phyloP scores from a whole-genome alignment of 2,329 filamentous ascomycete species.

The Apiospora arundinis region DNA sequence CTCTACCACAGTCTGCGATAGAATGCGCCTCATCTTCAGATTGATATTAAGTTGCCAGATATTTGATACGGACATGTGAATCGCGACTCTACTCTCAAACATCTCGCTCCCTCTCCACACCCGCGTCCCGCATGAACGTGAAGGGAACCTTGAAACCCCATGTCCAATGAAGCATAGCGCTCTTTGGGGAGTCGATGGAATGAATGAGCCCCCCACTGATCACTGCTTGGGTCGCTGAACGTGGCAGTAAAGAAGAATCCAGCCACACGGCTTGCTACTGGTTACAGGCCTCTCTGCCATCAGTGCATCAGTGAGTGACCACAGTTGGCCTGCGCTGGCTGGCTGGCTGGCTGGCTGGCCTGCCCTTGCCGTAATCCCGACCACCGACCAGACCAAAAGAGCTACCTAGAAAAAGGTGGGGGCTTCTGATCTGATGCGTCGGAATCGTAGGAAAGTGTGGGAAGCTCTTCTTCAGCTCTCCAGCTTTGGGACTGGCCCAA shows the following conservation, averaged over 20 bases:
- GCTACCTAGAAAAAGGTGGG: neutral
- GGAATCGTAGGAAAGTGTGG: neutral
- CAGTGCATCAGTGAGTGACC: neutral
- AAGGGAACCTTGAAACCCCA: constrained; percentile 16
- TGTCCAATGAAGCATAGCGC: constrained; percentile 17
- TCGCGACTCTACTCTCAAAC: constrained; percentile 14
- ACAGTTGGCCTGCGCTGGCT: too few relatives aligned
- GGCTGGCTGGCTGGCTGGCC: too few relatives aligned
- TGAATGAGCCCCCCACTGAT: constrained; percentile 18
- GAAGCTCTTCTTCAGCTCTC: neutral
- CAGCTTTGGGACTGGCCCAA: neutral
- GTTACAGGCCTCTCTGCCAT: constrained; percentile 13
- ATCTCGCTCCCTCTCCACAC: constrained; percentile 10
- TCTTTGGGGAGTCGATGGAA: constrained; percentile 13
- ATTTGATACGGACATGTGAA: constrained; percentile 18
- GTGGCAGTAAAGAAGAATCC: neutral
- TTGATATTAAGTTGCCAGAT: constrained; percentile 9
- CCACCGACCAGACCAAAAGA: neutral
- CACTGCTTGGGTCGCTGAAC: constrained; percentile 18
- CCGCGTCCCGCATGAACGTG: constrained; percentile 17
- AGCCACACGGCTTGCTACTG: constrained; percentile 12
- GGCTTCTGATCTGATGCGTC: neutral
- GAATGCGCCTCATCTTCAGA: neutral
- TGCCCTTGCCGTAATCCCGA: neutral
- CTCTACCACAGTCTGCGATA: neutral